These are phyloP conservation scores for Leucosporidium scottii DNA, from an alignment of 768 basidiomycete species.

Conservation along the genomic window DNA sequence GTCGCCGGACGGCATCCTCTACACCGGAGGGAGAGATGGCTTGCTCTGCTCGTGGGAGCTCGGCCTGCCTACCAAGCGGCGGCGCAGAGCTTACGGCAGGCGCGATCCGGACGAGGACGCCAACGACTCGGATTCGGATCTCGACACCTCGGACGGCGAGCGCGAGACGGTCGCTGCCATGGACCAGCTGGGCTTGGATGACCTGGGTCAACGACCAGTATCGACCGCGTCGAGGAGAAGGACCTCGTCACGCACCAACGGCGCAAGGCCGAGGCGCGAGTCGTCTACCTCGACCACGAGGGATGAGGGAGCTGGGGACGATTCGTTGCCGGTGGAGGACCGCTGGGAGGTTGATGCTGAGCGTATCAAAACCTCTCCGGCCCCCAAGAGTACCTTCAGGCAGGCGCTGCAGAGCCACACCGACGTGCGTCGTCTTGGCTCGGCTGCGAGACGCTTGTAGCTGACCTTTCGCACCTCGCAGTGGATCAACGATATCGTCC, in stretches of 20 bases:
- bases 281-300: neutral
- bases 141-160: constrained; percentile 16
- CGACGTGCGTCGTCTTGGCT: constrained; percentile 38
- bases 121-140: constrained; percentile 8
- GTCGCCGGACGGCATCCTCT: constrained; percentile 33
- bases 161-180: constrained; percentile 6
- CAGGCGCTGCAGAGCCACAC: constrained; percentile 83
- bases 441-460: neutral
- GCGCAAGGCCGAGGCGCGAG: neutral
- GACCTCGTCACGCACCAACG: neutral
- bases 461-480: constrained; percentile 39
- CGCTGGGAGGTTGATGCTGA: constrained; percentile 71
- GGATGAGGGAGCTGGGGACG: neutral
- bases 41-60: constrained; percentile 37
- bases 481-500: constrained; percentile 90
- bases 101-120: constrained; percentile 5
- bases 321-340: constrained; percentile 56
- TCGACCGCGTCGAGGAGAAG: neutral
- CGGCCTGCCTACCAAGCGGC: constrained; percentile 24
- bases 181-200: neutral
- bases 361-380: constrained; percentile 39
- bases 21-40: constrained; percentile 37
- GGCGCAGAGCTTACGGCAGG: constrained; percentile 11
- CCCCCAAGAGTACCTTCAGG: constrained; percentile 56
- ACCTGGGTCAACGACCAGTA: constrained; percentile 1